Evolutionary conservation across 257 asterid species (phyloP).

Genomic region (Linaria vulgaris): DNA sequence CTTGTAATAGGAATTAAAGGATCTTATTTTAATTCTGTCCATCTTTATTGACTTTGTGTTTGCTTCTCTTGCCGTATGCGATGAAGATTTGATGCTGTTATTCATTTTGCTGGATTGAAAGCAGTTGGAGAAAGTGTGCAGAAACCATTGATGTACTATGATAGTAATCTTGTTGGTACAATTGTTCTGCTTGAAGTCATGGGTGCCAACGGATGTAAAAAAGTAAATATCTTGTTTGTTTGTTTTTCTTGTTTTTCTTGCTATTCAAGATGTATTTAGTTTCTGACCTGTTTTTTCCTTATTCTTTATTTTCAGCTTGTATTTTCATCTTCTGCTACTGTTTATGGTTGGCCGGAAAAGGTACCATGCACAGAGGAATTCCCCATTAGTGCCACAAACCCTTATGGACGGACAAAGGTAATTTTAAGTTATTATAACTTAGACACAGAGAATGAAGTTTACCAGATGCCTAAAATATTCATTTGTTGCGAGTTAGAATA

Average conservation of each 20-base stretch:
- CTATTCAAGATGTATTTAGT: too few species aligned
- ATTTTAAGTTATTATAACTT: not conserved
- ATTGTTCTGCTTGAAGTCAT: constrained; percentile 80
- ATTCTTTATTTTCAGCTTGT: constrained; percentile 61
- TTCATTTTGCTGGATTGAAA: constrained; percentile 96
- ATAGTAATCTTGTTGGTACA: constrained; percentile 84
- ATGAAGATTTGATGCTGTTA: constrained; percentile 86
- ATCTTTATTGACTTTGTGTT: constrained; percentile 19
- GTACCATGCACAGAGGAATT: constrained; percentile 94
- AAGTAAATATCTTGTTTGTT: constrained; percentile 40
- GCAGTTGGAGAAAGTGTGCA: constrained; percentile 98
- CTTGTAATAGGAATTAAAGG: too few species aligned
- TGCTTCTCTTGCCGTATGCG: constrained; percentile 11
- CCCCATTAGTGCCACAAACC: constrained; percentile 73
- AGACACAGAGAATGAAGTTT: too few species aligned
- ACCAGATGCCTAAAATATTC: too few species aligned
- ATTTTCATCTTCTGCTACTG: constrained; percentile 98
- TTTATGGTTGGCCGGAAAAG: constrained; percentile 86
- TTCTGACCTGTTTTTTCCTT: not conserved
- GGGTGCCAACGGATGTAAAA: constrained; percentile 93
- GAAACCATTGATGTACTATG: constrained; percentile 78
- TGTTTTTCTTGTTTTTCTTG: constrained; percentile 1
- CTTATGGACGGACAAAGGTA: constrained; percentile 97
- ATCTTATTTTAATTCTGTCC: not conserved
- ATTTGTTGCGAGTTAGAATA: constrained; percentile 16